Conservation (phyloP, 495 filamentous ascomycete genomes). For the Aspergillus panamensis region DNA sequence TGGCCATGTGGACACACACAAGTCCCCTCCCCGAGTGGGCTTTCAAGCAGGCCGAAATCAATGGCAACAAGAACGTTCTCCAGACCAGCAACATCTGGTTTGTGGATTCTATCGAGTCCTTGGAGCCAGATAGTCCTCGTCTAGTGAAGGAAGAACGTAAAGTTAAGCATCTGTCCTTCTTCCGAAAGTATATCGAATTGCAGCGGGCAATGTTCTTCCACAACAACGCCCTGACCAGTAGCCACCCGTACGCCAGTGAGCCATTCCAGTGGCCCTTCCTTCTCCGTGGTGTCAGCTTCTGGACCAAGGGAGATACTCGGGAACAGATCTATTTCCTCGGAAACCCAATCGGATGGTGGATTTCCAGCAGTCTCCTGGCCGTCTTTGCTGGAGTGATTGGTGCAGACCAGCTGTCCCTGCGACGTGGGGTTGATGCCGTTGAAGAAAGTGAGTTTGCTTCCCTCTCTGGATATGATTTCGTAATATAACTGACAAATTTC, state of each 20-base stretch:
- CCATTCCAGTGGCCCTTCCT: slow-evolving; percentile 99
- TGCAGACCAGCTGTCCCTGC: slow-evolving; percentile 87
- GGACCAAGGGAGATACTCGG: slow-evolving; percentile 94
- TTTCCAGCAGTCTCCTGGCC: slow-evolving; percentile 84
- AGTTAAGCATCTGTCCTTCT: slow-evolving; percentile 79
- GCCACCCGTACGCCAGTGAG: slow-evolving; percentile 89
- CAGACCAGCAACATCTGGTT: slow-evolving; percentile 93
- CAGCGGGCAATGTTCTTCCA: slow-evolving; percentile 99
- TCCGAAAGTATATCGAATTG: slow-evolving; percentile 92
- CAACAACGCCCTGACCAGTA: slow-evolving; percentile 95
- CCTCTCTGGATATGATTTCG: not conserved
- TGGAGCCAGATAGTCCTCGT: slow-evolving; percentile 65
- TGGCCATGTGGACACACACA: slow-evolving; percentile 98
- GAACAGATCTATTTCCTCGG: slow-evolving; percentile 99
- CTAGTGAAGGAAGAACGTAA: slow-evolving; percentile 67
- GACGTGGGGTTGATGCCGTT: slow-evolving; percentile 87
- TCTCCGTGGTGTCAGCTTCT: slow-evolving; percentile 95
- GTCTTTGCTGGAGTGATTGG: slow-evolving; percentile 90
- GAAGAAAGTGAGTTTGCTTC: slow-evolving; percentile 76
- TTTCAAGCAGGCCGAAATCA: slow-evolving; percentile 96
- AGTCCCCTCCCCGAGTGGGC: slow-evolving; percentile 94
- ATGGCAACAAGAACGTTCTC: slow-evolving; percentile 94
- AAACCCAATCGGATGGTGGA: slow-evolving; percentile 97
- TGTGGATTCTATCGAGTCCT: slow-evolving; percentile 81
- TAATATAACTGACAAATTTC: slow-evolving; percentile 5